A percentile compares a stretch with the other conserved stretches of the same genome.
Evolutionary conservation across 352 stramenopile species (phyloP).

Genomic region (Phytophthora crassamura): DNA sequence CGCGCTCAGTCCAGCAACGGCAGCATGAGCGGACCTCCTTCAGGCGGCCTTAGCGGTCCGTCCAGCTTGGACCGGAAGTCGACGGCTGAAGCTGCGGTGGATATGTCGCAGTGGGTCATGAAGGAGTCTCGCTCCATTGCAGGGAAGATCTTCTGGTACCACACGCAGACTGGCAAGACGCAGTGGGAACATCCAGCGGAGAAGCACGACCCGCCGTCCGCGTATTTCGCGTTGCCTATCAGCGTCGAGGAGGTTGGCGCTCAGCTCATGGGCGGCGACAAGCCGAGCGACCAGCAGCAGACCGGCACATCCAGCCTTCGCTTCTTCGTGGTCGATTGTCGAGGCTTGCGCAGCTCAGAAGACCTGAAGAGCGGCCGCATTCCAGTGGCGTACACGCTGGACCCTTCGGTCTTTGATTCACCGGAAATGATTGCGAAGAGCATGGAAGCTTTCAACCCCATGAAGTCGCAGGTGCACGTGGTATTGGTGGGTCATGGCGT

Average conservation of each 20-base stretch:
- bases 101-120: constrained; percentile 86
- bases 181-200: constrained; percentile 85
- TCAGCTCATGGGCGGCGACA: constrained; percentile 72
- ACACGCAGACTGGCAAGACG: constrained; percentile 73
- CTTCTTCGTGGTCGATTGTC: constrained; percentile 85
- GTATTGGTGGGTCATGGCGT: constrained; percentile 81
- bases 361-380: constrained; percentile 84
- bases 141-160: constrained; percentile 84
- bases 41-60: constrained; percentile 21
- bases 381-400: constrained; percentile 75
- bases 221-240: constrained; percentile 71
- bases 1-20: constrained; percentile 27
- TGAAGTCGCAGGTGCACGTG: constrained; percentile 80
- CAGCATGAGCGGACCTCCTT: constrained; percentile 25
- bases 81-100: constrained; percentile 48
- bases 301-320: constrained; percentile 31
- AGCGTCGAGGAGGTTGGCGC: constrained; percentile 71
- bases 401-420: constrained; percentile 82
- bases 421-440: constrained; percentile 79
- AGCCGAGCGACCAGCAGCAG: constrained; percentile 38
- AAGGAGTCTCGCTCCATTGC: constrained; percentile 77
- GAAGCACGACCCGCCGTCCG: constrained; percentile 59
- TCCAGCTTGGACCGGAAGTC: constrained; percentile 40
- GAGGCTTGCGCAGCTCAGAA: constrained; percentile 74
- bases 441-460: constrained; percentile 71